Evolutionary conservation across 2,329 filamentous ascomycete species (phyloP), one percentile per base, ranked within the genome.

Genomic region (Sporothrix inflata): DNA sequence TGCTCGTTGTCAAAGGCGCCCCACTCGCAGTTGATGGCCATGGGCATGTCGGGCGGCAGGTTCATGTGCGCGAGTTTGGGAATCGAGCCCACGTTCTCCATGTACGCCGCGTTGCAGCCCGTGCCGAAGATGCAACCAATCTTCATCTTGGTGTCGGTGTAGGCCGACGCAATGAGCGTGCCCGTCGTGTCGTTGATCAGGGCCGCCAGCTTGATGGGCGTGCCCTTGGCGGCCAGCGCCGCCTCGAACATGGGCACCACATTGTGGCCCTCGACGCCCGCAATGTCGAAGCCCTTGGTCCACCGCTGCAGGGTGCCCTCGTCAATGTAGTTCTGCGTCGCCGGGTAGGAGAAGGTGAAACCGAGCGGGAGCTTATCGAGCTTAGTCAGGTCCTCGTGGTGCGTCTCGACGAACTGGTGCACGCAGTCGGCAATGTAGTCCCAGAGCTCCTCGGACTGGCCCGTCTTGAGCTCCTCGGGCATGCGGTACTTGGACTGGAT

Each of bases 51-150:
- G 0, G 93, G 85, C 67, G 94, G 92, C 49, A 98, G 88, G 78
- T 97, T 96, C 86, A 97, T 88, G 83, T 98, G 90, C 12, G 92
- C 93, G 71, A 99, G 89, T 86, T 99, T 99, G 75, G 94, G 95
- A 75, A 99, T 94, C 14, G 91, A 93, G 75, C 94, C 94, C 75
- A 89, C 93, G 78, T 97, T 84, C 83, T 99, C 96, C 92, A 99
- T 97, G 85, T 99, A 99, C 51, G 96, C 96, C 53, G 95, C 96
- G 79, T 99, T 99, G 84, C 96, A 98, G 73, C 96, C 96, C 14
- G 96, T 99, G 77, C 96, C 96, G 78, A 99, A 99, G 80, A 99
- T 99, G 83, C 95, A 98, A 71, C 96, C 96, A 78, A 98, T 96
- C 83, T 90, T 94, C 89, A 98, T 97, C 77, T 91, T 89, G 61